These are phyloP conservation scores for Delitschia confertaspora DNA, from an alignment of 495 filamentous ascomycete species.

Conservation along the genomic window DNA sequence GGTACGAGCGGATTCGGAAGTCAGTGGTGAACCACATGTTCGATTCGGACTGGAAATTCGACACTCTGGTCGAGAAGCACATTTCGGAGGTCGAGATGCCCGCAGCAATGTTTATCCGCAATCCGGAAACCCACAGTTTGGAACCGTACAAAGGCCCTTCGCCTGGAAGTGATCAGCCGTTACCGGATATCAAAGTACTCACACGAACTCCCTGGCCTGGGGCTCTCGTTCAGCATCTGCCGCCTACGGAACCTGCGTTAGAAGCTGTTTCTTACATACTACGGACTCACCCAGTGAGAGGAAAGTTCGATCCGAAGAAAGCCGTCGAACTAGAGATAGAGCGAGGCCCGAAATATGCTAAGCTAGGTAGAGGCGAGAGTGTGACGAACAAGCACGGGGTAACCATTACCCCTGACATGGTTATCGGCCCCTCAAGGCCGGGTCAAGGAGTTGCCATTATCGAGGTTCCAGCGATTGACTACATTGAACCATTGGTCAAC, in stretches of 20 bases:
- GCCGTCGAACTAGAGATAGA: conserved; percentile 54
- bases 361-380: conserved; percentile 43
- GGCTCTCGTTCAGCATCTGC: conserved; percentile 52
- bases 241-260: conserved; percentile 51
- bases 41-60: conserved; percentile 62
- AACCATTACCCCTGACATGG: conserved; percentile 56
- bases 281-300: conserved; percentile 60
- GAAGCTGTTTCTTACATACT: conserved; percentile 80
- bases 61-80: conserved; percentile 54
- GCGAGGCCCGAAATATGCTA: conserved; percentile 42
- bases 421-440: conserved; percentile 45
- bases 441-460: conserved; percentile 67
- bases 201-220: conserved; percentile 80
- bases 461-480: conserved; percentile 61
- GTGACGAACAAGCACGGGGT: conserved; percentile 48
- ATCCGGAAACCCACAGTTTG: conserved; percentile 54
- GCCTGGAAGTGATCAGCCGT: conserved; percentile 41
- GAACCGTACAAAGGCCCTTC: conserved; percentile 58
- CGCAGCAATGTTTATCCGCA: conserved; percentile 59
- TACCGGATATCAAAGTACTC: conserved; percentile 62
- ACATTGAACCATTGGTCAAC: conserved; percentile 56
- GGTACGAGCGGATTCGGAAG: conserved; percentile 46
- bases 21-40: conserved; percentile 72
- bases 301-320: conserved; percentile 62
- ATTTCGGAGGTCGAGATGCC: conserved; percentile 58